Evolutionary conservation across 306 rosid genomes (phyloP), one percentile per base, ranked within the genome.

Genomic region (Sphenostylis stenocarpa): DNA sequence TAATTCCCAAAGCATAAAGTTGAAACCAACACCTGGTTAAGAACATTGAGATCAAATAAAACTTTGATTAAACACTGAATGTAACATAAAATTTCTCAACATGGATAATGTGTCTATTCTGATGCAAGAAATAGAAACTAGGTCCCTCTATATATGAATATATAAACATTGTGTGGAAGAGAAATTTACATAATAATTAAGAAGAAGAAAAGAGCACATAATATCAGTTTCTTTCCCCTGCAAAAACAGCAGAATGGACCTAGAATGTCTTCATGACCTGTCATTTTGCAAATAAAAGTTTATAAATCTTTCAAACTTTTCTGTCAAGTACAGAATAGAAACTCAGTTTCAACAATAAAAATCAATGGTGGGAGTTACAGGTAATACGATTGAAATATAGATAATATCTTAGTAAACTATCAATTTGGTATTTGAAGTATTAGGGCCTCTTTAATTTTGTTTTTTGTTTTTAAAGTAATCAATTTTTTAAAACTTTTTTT

Each of bases 111-210:
- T 56, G 75, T 60, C 56, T 33, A 28, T 70, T 77, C 24, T 49
- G 64, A 48, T 72, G 47, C 57, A 70, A 48, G 17, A 78, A 66
- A 72, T 24, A 56, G 47, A 68, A 39, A 67, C 44, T 17, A 64
- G 58, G 79, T 47, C 61, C 19, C 20, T 62, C 41, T 58, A 20
- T 55, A 58, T 64, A 72, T 64, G 10, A 55, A 43, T 56, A 82
- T 56, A 82, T 82, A 19, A 72, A 57, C 78, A 66, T 55, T 65
- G 4, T 65, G 5, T 52, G 26, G 57, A 55, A 72, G 48, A 77
- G 55, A 77, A 72, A 82, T 82, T 34, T 72, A 73, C 77, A 56
- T 10, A 64, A 72, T 19, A 64, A 72, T 13, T 24, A 56, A 56
- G 10, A 64, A 70, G n/a, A 62, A 77, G 14, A 15, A 13, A 55